Evolutionary conservation across 2,329 filamentous ascomycete species (phyloP).

Genomic region (Macrophomina tecta): DNA sequence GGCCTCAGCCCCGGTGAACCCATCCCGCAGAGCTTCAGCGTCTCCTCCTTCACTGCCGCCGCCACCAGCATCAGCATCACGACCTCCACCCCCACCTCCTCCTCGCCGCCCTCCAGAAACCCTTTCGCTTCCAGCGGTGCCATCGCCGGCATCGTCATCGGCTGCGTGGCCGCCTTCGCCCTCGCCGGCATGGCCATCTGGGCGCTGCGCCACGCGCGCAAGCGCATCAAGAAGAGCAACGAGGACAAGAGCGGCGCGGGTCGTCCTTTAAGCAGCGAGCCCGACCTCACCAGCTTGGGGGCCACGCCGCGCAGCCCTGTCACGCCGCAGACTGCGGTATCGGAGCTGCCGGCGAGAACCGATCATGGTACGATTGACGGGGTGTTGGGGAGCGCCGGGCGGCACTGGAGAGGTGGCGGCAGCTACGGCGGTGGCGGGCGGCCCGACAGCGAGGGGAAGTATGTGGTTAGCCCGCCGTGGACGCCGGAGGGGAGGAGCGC

Average conservation of each 20-base stretch:
- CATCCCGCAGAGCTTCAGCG: slow-evolving; percentile 37
- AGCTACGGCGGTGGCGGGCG: neutral
- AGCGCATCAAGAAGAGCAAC: neutral
- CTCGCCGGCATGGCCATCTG: slow-evolving; percentile 37
- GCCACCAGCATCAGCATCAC: slow-evolving; percentile 20
- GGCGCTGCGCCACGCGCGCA: slow-evolving; percentile 35
- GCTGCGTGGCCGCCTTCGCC: slow-evolving; percentile 47
- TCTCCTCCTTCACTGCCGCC: slow-evolving; percentile 27
- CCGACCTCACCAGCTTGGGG: neutral
- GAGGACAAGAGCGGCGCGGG: no score
- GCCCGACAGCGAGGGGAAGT: neutral
- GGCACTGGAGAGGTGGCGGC: neutral
- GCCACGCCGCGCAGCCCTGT: neutral
- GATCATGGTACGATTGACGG: neutral
- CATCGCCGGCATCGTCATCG: slow-evolving; percentile 63
- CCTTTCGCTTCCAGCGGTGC: slow-evolving; percentile 42
- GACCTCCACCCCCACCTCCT: slow-evolving; percentile 10
- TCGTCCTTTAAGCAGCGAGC: neutral
- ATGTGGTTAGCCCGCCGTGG: slow-evolving; percentile 8
- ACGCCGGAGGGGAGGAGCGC: neutral
- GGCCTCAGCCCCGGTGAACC: slow-evolving; percentile 43
- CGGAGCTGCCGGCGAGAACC: neutral
- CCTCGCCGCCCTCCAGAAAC: neutral
- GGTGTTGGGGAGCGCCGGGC: neutral
- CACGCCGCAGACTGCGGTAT: neutral